Evolutionary conservation across 805 yeast species (phyloP).

Genomic region (Pichia paraexigua): DNA sequence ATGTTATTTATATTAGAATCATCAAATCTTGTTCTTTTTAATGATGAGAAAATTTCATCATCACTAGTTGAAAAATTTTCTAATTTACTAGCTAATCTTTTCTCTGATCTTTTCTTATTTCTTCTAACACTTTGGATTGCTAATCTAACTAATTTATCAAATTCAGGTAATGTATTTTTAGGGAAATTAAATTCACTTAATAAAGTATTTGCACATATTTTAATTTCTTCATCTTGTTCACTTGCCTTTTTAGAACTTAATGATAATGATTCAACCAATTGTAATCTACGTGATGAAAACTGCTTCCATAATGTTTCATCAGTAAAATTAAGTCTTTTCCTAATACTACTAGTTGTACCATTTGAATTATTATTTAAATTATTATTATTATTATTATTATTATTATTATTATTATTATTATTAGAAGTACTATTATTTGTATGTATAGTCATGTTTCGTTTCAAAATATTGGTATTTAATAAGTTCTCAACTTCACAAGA

Average conservation of each 20-base stretch:
- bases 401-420: background rate
- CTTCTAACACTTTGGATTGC: constrained; percentile 91
- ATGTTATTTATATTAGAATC: background rate
- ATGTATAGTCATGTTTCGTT: background rate
- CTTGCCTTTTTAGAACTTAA: constrained; percentile 67
- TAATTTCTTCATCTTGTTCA: constrained; percentile 82
- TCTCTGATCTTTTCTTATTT: constrained; percentile 64
- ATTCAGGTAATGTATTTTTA: constrained; percentile 52
- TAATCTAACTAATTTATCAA: constrained; percentile 83
- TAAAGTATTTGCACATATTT: constrained; percentile 67
- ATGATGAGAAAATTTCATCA: constrained; percentile 3
- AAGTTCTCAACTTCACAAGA: background rate
- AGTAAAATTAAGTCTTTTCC: constrained; percentile 58
- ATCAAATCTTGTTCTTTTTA: constrained; percentile 2
- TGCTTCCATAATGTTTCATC: constrained; percentile 85
- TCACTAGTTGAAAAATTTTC: constrained; percentile 7
- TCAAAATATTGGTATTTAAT: too few species aligned
- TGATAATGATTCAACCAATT: constrained; percentile 70
- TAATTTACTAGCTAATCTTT: constrained; percentile 25
- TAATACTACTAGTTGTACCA: constrained; percentile 36
- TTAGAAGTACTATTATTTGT: background rate
- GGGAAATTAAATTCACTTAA: constrained; percentile 74
- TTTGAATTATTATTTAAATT: constrained; percentile 1
- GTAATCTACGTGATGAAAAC: constrained; percentile 84
- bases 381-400: too few species aligned